Evolutionary conservation across 2,329 filamentous ascomycete species (phyloP), one percentile per base, ranked within the genome.

Genomic region (Polytolypa hystricis): DNA sequence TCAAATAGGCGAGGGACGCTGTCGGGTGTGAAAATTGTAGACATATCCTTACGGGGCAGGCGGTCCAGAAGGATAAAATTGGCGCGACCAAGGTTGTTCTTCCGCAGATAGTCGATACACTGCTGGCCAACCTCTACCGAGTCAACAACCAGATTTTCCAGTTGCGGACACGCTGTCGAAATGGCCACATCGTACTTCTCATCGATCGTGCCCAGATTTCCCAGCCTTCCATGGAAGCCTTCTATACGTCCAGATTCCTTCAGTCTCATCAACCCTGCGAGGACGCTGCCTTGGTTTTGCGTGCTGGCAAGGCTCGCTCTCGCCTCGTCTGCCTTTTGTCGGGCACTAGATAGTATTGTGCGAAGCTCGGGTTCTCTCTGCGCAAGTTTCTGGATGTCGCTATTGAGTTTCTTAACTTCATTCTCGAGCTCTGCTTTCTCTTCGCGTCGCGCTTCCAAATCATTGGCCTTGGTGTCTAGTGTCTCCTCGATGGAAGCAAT

Each of bases 51-150:
- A 20, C 73, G 69, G 16, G 85, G 77, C 33, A 96, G 68, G 54
- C 89, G 86, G 58, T 98, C 85, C 11, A 98, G 71, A 47, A 91
- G 84, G 51, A 98, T 96, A 58, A 98, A 96, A 64, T 95, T 95
- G 41, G 87, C 91, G 50, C 93, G 79, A 9, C 91, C 91, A 3
- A 98, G 77, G 48, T 95, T 95, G 51, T 94, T 98, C 69, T 96
- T 98, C 38, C 91, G 79, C 9, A 98, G 71, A 53, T 98, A 91
- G 54, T 96, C 91, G 45, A 98, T 96, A 59, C 93, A 98, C 57
- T 96, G 87, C 60, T 98, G 91, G 45, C 87, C 91, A 40, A 86
- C 84, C 51, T 96, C 91, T 10, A 96, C 89, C 1, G 84, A 87
- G 51, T 96, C 91, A 0, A 93, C 93, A 7, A 98, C 89, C 60